These are phyloP conservation scores for Shiraia bambusicola DNA, from an alignment of 2,329 filamentous ascomycete genomes.

Conservation along the genomic window DNA sequence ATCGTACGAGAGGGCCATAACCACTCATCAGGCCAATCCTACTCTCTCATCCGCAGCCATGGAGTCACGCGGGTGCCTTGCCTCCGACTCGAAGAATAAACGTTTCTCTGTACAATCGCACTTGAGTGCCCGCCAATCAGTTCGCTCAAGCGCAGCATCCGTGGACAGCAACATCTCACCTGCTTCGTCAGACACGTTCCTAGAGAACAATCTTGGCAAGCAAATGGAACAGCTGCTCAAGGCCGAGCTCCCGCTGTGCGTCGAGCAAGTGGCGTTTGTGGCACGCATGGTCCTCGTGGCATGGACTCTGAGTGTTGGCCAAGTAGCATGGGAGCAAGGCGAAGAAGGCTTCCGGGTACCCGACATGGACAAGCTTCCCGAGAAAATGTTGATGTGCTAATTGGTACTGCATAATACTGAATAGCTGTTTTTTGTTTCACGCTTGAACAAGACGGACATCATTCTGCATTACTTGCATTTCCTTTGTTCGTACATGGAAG, in stretches of 20 bases:
- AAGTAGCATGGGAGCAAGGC: slow-evolving; percentile 26
- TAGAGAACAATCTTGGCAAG: slow-evolving; percentile 21
- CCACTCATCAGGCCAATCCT: slow-evolving; percentile 1
- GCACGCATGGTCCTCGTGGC: slow-evolving; percentile 35
- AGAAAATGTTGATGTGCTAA: slow-evolving; percentile 14
- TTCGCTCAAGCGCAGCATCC: slow-evolving; percentile 10
- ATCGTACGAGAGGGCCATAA: slow-evolving; percentile 25
- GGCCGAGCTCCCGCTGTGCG: slow-evolving; percentile 23
- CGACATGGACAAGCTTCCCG: slow-evolving; percentile 4
- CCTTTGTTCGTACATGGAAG: too few species aligned
- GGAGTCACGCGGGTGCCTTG: slow-evolving; percentile 4
- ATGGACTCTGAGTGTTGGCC: slow-evolving; percentile 34
- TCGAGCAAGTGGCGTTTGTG: slow-evolving; percentile 26
- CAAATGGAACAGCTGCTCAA: slow-evolving; percentile 33
- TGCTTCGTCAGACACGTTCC: slow-evolving; percentile 9
- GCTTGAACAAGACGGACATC: too few species aligned
- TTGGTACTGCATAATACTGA: neutral
- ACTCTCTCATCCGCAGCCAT: neutral
- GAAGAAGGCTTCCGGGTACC: slow-evolving; percentile 21
- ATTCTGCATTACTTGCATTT: too few species aligned
- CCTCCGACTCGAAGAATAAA: slow-evolving; percentile 6
- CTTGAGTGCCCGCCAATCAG: slow-evolving; percentile 5
- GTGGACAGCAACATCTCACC: neutral
- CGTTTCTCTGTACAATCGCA: slow-evolving; percentile 3
- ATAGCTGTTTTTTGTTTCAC: neutral